Evolutionary conservation across 768 basidiomycete species (phyloP).

Genomic region (Wakefieldia striispora): DNA sequence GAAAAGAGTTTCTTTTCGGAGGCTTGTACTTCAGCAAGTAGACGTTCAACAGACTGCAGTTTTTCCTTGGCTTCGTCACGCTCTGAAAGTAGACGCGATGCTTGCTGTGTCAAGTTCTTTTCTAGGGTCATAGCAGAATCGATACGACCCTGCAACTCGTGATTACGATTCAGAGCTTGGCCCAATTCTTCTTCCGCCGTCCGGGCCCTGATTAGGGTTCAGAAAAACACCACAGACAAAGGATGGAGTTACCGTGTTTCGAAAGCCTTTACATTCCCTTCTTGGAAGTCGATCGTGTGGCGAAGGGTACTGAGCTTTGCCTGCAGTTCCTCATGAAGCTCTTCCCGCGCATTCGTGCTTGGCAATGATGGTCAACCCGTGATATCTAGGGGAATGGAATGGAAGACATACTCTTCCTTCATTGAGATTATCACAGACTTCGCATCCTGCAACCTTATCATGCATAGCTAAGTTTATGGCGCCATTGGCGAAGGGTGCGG

Average conservation of each 20-base stretch:
- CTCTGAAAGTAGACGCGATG: constrained; percentile 24
- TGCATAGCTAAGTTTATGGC: constrained; percentile 10
- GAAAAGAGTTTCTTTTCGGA: constrained; percentile 17
- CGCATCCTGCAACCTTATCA: constrained; percentile 25
- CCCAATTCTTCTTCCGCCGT: constrained; percentile 20
- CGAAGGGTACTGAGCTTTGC: constrained; percentile 30
- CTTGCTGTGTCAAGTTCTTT: constrained; percentile 24
- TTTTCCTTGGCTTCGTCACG: constrained; percentile 20
- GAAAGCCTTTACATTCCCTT: constrained; percentile 23
- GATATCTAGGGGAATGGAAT: constrained; percentile 13
- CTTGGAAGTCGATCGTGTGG: constrained; percentile 31
- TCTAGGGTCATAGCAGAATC: constrained; percentile 24
- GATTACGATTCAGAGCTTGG: constrained; percentile 19
- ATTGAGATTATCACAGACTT: constrained; percentile 25
- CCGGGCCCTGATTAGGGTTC: constrained; percentile 14
- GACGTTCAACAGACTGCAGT: constrained; percentile 12
- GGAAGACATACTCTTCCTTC: constrained; percentile 32
- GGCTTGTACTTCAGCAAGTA: constrained; percentile 16
- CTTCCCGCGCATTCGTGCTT: constrained; percentile 25
- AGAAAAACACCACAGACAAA: constrained; percentile 2
- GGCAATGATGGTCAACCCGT: constrained; percentile 8
- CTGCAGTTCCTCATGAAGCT: constrained; percentile 22
- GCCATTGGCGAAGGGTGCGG: not conserved
- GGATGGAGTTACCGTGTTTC: constrained; percentile 24
- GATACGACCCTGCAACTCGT: constrained; percentile 29